Base-by-base conservation (phyloP, 2,329 filamentous ascomycete species). In the Fusarium praegraminearum region DNA sequence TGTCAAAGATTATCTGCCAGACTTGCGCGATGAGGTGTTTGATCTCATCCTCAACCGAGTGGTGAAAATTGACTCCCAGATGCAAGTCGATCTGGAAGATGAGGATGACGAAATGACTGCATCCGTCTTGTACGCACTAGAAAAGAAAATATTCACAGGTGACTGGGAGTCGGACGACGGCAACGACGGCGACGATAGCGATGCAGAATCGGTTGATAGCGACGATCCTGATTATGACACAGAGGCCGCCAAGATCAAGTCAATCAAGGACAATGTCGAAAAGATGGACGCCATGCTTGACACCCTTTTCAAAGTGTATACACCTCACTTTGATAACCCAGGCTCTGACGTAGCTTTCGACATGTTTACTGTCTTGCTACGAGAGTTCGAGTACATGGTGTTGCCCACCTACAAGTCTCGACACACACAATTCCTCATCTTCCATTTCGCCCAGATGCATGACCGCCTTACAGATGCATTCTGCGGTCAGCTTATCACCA, bases 241-340 rank as follows among this genome's bases (percentile, higher is more conserved):
- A 59, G 87, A 89, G 56, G 82, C 85, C 12, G 87, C 83, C 57
- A 86, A 88, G 62, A 87, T 95, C 61, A 90, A 91, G 72, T 87
- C 88, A 24, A 85, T 97, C 54, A 93, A 91, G 76, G 89, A 91
- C 64, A 94, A 93, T 73, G 91, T 98, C 46, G 89, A 92, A 76
- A 98, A 98, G 81, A 91, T 99, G 82, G 96, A 99, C 79, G 88
- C 89, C 24, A 92, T 97, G 71, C 89, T 99, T 74, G 93, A 98
- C 75, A 87, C 93, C 1, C 86, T 99, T 1, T 99, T 99, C 78
- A 86, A 88, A 45, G 89, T 95, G 70, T 98, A 97, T 80, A 87
- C 89, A 15, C 88, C 90, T 4, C 84, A 89, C 12, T 95, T 97
- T 76, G 82, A 84, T 40, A 85, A 90, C 46, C 91, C 92, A 12